Conservation (phyloP, 1,139 yeast genomes). For the Sporopachydermia cereana region DNA sequence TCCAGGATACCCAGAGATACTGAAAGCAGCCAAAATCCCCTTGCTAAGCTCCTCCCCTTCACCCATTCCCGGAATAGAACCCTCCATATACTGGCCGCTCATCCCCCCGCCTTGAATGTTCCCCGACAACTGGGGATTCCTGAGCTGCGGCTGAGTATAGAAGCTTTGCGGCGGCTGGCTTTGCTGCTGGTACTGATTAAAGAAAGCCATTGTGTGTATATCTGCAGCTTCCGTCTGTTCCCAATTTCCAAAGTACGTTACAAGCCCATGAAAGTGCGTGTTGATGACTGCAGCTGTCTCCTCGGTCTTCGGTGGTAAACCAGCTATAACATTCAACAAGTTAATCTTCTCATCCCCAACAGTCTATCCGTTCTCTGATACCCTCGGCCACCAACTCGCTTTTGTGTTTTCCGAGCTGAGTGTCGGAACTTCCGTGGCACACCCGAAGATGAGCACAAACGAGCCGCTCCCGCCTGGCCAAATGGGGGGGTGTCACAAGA, state of each 20-base stretch:
- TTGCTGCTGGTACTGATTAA: slow-evolving; percentile 7
- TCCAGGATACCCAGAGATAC: slow-evolving; percentile 86
- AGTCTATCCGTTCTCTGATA: no score
- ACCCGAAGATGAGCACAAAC: no score
- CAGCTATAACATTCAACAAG: no score
- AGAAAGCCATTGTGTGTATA: not conserved
- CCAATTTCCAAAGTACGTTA: slow-evolving; percentile 8
- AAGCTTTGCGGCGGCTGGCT: slow-evolving; percentile 5
- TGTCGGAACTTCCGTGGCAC: no score
- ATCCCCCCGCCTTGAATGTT: slow-evolving; percentile 16
- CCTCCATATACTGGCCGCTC: slow-evolving; percentile 30
- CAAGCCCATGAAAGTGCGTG: slow-evolving; percentile 9
- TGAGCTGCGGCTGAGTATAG: slow-evolving; percentile 7
- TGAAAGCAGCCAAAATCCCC: slow-evolving; percentile 85
- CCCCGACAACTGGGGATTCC: slow-evolving; percentile 7
- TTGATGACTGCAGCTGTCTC: slow-evolving; percentile 4
- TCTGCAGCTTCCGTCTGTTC: slow-evolving; percentile 7
- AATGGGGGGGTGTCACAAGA: no score
- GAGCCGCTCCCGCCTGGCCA: no score
- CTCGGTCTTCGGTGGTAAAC: no score
- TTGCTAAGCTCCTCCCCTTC: slow-evolving; percentile 42
- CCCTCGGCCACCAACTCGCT: no score
- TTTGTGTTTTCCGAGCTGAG: no score
- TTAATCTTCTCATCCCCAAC: no score
- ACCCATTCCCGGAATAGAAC: slow-evolving; percentile 37